phyloP scores from a whole-genome alignment of 2,329 filamentous ascomycete genomes.

The Alternaria gansuensis region DNA sequence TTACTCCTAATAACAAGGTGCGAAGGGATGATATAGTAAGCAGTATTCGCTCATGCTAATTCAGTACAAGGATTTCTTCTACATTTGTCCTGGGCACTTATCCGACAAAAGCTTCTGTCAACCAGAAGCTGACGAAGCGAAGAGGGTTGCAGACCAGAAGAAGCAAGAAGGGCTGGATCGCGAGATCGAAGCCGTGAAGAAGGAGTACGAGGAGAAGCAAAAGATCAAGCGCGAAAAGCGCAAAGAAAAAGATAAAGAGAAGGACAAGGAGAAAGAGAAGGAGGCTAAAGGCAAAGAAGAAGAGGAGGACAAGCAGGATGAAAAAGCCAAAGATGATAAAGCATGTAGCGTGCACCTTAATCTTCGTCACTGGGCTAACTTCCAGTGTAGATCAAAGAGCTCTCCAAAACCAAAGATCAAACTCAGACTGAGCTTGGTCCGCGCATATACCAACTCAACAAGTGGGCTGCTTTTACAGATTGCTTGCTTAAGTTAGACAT shows the following conservation, averaged over 20 bases:
- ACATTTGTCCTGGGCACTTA: constrained; percentile 83
- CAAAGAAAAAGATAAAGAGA: constrained; percentile 59
- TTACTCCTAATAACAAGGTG: constrained; percentile 90
- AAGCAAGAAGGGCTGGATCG: constrained; percentile 58
- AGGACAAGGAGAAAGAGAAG: constrained; percentile 69
- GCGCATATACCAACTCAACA: constrained; percentile 83
- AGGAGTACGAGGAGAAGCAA: constrained; percentile 62
- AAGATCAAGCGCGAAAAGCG: constrained; percentile 65
- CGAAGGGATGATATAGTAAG: constrained; percentile 3
- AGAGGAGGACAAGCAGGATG: constrained; percentile 69
- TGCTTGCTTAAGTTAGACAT: neutral
- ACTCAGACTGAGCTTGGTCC: constrained; percentile 70
- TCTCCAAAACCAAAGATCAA: constrained; percentile 58
- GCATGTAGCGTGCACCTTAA: constrained; percentile 43
- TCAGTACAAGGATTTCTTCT: constrained; percentile 79
- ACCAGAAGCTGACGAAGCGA: constrained; percentile 74
- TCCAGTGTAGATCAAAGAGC: constrained; percentile 55
- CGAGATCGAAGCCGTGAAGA: constrained; percentile 61
- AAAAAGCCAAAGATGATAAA: constrained; percentile 69
- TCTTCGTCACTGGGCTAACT: constrained; percentile 16
- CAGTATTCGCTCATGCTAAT: constrained; percentile 2
- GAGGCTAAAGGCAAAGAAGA: constrained; percentile 68
- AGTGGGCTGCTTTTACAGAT: constrained; percentile 60
- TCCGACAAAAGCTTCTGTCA: constrained; percentile 83
- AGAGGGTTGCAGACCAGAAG: constrained; percentile 64